These are phyloP conservation scores for Blastobotrys americana DNA, from an alignment of 805 yeast genomes.

Conservation along the genomic window DNA sequence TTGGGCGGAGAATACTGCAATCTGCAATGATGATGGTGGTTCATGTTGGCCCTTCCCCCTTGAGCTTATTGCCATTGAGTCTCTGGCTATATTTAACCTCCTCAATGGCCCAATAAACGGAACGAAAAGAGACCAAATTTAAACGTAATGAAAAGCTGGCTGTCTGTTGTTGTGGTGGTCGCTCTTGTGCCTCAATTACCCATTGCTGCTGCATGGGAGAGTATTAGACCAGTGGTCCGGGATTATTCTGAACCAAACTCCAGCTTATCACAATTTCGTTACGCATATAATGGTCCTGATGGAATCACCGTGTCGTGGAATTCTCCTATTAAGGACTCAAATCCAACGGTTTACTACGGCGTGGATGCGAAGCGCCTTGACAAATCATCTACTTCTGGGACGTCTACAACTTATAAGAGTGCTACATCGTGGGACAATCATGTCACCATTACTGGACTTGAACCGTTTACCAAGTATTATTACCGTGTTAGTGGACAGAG, in stretches of 20 bases:
- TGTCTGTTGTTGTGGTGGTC: not conserved
- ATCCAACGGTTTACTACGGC: not conserved
- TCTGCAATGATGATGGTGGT: no score
- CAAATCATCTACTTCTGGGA: conserved; percentile 8
- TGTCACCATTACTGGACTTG: conserved; percentile 20
- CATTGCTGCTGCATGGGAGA: not conserved
- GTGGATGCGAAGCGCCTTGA: not conserved
- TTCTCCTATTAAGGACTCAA: not conserved
- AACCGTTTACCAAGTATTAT: conserved; percentile 23
- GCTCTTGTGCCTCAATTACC: not conserved
- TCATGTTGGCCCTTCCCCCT: no score
- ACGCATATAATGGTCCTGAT: not conserved
- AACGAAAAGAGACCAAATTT: no score
- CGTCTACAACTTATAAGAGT: conserved; percentile 19
- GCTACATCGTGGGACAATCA: conserved; percentile 23
- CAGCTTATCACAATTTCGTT: not conserved
- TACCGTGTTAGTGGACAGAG: conserved; percentile 13
- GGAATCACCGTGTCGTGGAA: not conserved
- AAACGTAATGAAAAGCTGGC: not conserved
- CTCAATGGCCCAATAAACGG: no score
- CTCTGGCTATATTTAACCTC: no score
- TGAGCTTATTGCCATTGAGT: no score
- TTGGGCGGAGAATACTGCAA: no score
- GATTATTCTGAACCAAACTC: not conserved
- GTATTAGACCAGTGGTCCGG: not conserved